Evolutionary conservation across 2,329 filamentous ascomycete genomes (phyloP), one percentile per base, ranked within the genome.

Genomic region (Hymenotorrendiella dingleyae): DNA sequence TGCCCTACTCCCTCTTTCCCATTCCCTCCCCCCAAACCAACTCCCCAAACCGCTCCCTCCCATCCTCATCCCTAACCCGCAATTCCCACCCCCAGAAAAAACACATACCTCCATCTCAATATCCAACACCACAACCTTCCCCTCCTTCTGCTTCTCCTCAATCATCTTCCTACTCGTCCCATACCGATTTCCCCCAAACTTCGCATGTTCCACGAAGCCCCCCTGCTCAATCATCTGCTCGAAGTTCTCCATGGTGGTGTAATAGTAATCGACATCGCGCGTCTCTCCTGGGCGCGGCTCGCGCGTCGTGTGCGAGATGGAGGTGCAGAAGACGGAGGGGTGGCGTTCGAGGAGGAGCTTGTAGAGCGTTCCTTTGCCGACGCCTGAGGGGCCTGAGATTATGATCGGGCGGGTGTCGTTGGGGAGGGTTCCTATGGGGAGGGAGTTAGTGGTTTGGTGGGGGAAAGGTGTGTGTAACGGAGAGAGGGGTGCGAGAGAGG

Each of bases 91-190:
- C n/a, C 20, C 11, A 23, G 10, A 39, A 33, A 33, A 36, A 23
- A 8, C 41, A 52, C 68, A 24, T 62, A 84, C 82, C 78, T 95
- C 89, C 87, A 96, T 95, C 73, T 96, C 91, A 61, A 96, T 97
- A 64, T 97, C 91, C 54, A 96, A 70, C 36, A 96, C 80, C 48
- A 90, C 91, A 30, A 89, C 78, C 58, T 74, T 75, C 14, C 81
- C 83, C 67, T 82, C 78, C 47, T 78, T 75, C 2, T 76, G 76
- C 62, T 90, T 81, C 58, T 86, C 79, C 64, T 82, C 76, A 50
- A 95, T 87, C 21, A 87, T 87, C 64, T 75, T 72, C 59, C 87
- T 81, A 62, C 80, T 86, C 4, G 89, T 95, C 43, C 90, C 90
- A 67, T 96, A 96, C 59, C 79, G 71, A 67, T 96, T 95, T 42